Conservation (phyloP, 208 protist species). For the Zelonia costaricensis region DNA sequence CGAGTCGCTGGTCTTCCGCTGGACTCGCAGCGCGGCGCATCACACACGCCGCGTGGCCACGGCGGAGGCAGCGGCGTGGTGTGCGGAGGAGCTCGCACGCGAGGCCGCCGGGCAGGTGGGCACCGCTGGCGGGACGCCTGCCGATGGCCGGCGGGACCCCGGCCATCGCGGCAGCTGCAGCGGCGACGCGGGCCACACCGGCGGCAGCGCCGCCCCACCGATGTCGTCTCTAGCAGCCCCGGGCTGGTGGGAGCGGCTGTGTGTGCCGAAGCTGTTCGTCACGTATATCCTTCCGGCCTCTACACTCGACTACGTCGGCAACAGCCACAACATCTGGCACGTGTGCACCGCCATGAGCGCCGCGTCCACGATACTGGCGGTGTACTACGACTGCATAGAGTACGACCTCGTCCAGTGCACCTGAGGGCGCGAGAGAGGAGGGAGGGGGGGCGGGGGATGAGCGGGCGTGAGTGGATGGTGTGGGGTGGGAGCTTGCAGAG, state of each 20-base stretch:
- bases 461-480: background rate
- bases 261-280: constrained; percentile 25
- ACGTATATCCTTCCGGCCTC: constrained; percentile 40
- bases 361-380: constrained; percentile 42
- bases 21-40: constrained; percentile 11
- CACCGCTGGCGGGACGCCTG: too few relatives aligned
- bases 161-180: background rate
- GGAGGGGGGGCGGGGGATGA: background rate
- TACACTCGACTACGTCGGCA: constrained; percentile 60
- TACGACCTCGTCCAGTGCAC: constrained; percentile 47
- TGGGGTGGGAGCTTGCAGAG: background rate
- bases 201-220: background rate
- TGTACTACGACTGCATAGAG: constrained; percentile 69
- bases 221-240: background rate
- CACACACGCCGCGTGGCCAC: constrained; percentile 11
- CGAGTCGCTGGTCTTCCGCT: constrained; percentile 37
- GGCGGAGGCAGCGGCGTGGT: constrained; percentile 9
- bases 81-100: constrained; percentile 11
- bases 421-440: background rate
- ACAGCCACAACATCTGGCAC: constrained; percentile 80
- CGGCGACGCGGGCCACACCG: background rate
- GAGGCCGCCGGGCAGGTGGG: background rate
- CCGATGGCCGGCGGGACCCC: background rate
- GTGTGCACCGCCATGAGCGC: constrained; percentile 52
- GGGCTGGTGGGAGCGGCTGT: constrained; percentile 23